A percentile compares a stretch with the other conserved stretches of the same genome.
These are phyloP conservation scores for Hanseniaspora jakobsenii DNA, from an alignment of 805 yeast species.

Conservation along the genomic window DNA sequence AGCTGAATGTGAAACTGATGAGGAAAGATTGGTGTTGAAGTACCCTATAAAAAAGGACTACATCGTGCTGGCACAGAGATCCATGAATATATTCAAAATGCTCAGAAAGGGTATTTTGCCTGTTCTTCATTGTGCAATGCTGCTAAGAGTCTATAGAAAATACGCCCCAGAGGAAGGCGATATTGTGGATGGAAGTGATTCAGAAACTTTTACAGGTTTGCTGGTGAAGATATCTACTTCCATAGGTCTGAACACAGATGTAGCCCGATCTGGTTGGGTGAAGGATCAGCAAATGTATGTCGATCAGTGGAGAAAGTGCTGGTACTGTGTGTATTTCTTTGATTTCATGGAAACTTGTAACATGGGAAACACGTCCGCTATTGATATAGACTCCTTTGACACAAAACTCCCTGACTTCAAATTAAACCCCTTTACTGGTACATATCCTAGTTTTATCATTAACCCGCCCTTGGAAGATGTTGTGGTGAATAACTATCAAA, in stretches of 20 bases:
- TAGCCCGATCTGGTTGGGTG: constrained; percentile 28
- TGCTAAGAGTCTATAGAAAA: constrained; percentile 39
- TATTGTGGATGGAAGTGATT: constrained; percentile 39
- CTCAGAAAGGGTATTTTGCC: constrained; percentile 38
- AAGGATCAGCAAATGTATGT: constrained; percentile 24
- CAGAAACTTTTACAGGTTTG: constrained; percentile 38
- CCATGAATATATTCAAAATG: constrained; percentile 44
- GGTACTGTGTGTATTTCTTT: constrained; percentile 39
- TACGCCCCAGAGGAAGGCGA: constrained; percentile 49
- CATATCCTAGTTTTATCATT: constrained; percentile 28
- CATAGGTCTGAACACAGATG: constrained; percentile 49
- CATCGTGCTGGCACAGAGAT: constrained; percentile 40
- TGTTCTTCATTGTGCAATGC: constrained; percentile 43
- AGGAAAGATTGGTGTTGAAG: constrained; percentile 31
- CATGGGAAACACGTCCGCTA: constrained; percentile 38
- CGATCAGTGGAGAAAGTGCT: constrained; percentile 45
- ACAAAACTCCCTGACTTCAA: constrained; percentile 37
- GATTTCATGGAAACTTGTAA: constrained; percentile 38
- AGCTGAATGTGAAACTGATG: constrained; percentile 23
- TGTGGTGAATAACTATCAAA: constrained; percentile 28
- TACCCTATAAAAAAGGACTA: constrained; percentile 38
- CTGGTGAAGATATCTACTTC: constrained; percentile 45
- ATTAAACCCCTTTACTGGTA: constrained; percentile 23
- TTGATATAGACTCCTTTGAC: constrained; percentile 35
- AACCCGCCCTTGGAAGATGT: constrained; percentile 35